Conservation (phyloP, 345 rosid species). For the Eucalyptus coolabah region DNA sequence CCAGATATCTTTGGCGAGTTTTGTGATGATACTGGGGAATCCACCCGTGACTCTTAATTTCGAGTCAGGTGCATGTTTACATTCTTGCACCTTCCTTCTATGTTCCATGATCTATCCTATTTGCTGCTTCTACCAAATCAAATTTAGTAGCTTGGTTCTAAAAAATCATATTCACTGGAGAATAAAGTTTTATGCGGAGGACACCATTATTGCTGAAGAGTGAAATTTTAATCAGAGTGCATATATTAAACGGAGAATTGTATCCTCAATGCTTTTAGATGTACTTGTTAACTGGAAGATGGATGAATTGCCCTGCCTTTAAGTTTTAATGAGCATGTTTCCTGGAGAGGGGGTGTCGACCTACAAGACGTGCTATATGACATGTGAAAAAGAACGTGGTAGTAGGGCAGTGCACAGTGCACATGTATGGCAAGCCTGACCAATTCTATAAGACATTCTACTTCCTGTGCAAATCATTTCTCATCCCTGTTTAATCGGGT, state of each 20-base stretch:
- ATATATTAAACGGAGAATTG: not conserved
- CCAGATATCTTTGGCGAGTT: constrained; percentile 77
- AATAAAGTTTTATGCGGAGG: not conserved
- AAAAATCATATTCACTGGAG: not conserved
- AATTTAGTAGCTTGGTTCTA: not conserved
- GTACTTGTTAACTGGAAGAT: not conserved
- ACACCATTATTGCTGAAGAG: not conserved
- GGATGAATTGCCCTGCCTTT: not conserved
- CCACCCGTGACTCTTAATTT: constrained; percentile 8
- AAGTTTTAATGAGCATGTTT: not conserved
- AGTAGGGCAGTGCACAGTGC: not conserved
- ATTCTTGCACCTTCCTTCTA: not conserved
- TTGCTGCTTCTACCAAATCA: not conserved
- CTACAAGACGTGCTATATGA: not conserved
- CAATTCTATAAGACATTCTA: not conserved
- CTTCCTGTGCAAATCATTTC: not conserved
- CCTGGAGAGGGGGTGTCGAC: not conserved
- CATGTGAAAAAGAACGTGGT: not conserved
- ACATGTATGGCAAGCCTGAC: not conserved
- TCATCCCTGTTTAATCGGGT: not conserved
- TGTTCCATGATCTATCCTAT: not conserved
- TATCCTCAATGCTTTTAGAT: not conserved
- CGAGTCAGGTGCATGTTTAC: constrained; percentile 2
- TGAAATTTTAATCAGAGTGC: not conserved
- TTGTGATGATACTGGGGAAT: constrained; percentile 24